Evolutionary conservation across 768 basidiomycete species (phyloP).

Genomic region (Kwoniella dejecticola): DNA sequence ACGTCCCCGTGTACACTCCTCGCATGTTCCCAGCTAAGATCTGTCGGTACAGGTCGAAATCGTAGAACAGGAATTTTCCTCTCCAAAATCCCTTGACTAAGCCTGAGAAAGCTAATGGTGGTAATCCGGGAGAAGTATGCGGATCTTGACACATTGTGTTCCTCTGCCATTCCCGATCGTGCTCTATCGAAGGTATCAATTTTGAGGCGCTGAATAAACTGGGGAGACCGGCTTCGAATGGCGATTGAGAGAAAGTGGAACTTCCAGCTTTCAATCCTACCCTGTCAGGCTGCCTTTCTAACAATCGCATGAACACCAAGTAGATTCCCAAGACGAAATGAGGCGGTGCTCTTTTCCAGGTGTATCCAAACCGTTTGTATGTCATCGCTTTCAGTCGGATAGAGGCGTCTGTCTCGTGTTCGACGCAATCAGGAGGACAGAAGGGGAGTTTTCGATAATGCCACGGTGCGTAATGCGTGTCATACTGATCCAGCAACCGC

Average conservation of each 20-base stretch:
- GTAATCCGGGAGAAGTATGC: slow-evolving; percentile 44
- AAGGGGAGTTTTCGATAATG: slow-evolving; percentile 45
- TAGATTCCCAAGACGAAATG: slow-evolving; percentile 39
- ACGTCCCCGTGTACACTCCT: slow-evolving; percentile 47
- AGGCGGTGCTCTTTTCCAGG: slow-evolving; percentile 44
- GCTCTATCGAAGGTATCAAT: slow-evolving; percentile 32
- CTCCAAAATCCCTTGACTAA: slow-evolving; percentile 47
- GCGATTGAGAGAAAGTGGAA: slow-evolving; percentile 23
- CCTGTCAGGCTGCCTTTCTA: slow-evolving; percentile 46
- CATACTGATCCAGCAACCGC: slow-evolving; percentile 38
- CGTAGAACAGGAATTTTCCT: slow-evolving; percentile 50
- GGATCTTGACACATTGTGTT: slow-evolving; percentile 49
- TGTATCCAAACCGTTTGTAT: slow-evolving; percentile 49
- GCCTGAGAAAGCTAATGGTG: slow-evolving; percentile 37
- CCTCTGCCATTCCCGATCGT: slow-evolving; percentile 51
- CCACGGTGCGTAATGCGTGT: slow-evolving; percentile 50
- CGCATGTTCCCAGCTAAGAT: slow-evolving; percentile 46
- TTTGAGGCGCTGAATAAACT: slow-evolving; percentile 21
- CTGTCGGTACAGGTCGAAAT: slow-evolving; percentile 47
- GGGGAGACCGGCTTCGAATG: slow-evolving; percentile 21
- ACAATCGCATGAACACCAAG: slow-evolving; percentile 42
- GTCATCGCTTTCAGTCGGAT: slow-evolving; percentile 40
- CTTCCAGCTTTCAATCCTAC: slow-evolving; percentile 29
- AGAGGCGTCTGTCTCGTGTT: slow-evolving; percentile 30
- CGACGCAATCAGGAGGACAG: slow-evolving; percentile 25